Percentiles rank a stretch among this genome's conserved stretches.
phyloP scores from a whole-genome alignment of 106 monocot genomes.

The Dendrobium catenatum region DNA sequence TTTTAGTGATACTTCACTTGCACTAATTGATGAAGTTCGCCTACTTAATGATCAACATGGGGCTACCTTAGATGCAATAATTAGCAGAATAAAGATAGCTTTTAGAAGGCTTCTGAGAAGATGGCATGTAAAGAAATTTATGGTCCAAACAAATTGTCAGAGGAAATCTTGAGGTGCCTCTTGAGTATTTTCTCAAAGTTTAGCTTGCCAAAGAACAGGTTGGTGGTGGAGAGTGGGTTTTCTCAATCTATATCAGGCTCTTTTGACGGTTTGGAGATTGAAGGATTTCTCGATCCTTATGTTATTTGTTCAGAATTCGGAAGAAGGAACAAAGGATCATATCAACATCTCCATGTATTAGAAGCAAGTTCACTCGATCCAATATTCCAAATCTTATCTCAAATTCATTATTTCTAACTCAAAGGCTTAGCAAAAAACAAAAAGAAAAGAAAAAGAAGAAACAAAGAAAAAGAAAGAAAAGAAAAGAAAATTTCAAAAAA shows the following conservation, averaged over 20 bases:
- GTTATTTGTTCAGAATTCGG: slow-evolving; percentile 49
- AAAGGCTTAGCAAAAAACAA: background rate
- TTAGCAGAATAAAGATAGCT: slow-evolving; percentile 84
- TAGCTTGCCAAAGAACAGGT: background rate
- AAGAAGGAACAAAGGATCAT: slow-evolving; percentile 37
- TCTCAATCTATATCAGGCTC: slow-evolving; percentile 1
- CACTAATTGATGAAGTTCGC: slow-evolving; percentile 95
- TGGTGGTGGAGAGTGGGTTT: background rate
- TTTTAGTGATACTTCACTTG: slow-evolving; percentile 88
- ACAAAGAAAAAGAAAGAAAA: too few relatives aligned
- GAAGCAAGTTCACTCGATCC: background rate
- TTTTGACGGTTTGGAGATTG: slow-evolving; percentile 13
- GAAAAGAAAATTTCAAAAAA: too few relatives aligned
- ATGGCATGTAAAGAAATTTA: background rate
- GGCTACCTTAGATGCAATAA: slow-evolving; percentile 84
- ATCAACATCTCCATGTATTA: background rate
- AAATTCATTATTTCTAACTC: background rate
- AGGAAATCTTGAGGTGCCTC: slow-evolving; percentile 13
- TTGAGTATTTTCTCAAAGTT: slow-evolving; percentile 6
- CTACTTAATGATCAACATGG: slow-evolving; percentile 88
- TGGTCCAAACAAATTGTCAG: slow-evolving; percentile 9
- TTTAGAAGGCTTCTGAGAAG: background rate
- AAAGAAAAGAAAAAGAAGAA: too few relatives aligned
- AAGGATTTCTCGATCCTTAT: slow-evolving; percentile 52
- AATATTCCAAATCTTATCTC: background rate